phyloP scores from a whole-genome alignment of 2,329 filamentous ascomycete genomes.

The Ciborinia camelliae region DNA sequence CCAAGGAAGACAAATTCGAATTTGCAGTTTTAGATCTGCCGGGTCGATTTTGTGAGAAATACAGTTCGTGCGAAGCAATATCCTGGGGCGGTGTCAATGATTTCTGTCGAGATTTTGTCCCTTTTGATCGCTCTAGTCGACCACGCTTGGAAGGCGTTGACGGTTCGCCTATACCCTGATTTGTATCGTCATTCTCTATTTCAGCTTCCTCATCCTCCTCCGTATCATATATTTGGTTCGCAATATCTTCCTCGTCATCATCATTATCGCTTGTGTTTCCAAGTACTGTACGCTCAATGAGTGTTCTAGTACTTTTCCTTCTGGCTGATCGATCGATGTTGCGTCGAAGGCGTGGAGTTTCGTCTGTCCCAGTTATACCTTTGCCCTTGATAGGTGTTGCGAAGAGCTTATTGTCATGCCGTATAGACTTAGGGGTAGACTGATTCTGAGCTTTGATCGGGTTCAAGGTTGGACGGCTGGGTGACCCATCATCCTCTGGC shows the following conservation, averaged over 20 bases:
- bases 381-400: constrained; percentile 33
- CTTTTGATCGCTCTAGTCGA: constrained; percentile 43
- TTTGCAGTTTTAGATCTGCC: constrained; percentile 81
- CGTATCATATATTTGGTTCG: constrained; percentile 63
- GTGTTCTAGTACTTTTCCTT: constrained; percentile 73
- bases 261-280: constrained; percentile 67
- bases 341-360: constrained; percentile 32
- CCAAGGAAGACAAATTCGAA: constrained; percentile 72
- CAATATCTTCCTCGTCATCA: constrained; percentile 64
- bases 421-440: constrained; percentile 27
- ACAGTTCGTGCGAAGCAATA: constrained; percentile 83
- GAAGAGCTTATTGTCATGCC: constrained; percentile 32
- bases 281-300: constrained; percentile 69
- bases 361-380: constrained; percentile 20
- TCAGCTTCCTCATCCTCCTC: constrained; percentile 47
- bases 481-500: not conserved
- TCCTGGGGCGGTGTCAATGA: constrained; percentile 62
- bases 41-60: constrained; percentile 88
- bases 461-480: not conserved
- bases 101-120: constrained; percentile 49
- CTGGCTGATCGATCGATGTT: constrained; percentile 77
- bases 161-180: constrained; percentile 34
- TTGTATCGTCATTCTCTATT: constrained; percentile 37
- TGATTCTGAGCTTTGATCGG: constrained; percentile 17
- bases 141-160: constrained; percentile 53